Evolutionary conservation across 768 basidiomycete genomes (phyloP).

Genomic region (Xerocomellus chrysenteron): DNA sequence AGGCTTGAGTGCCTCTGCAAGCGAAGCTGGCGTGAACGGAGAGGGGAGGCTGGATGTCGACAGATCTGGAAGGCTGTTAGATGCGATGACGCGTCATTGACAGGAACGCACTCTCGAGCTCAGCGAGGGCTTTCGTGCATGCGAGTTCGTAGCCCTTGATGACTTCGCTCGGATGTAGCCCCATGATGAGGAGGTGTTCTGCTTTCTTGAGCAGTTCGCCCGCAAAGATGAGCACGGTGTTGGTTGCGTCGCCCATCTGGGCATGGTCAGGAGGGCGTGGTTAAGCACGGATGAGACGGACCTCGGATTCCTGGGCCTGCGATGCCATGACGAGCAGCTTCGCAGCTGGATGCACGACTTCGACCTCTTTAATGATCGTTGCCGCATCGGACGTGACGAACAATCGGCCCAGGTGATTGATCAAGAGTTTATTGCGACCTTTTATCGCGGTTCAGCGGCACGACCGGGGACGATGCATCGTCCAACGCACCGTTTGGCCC

Average conservation of each 20-base stretch:
- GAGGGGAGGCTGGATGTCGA: constrained; percentile 67
- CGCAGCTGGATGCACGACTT: constrained; percentile 97
- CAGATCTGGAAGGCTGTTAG: constrained; percentile 49
- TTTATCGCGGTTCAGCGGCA: constrained; percentile 9
- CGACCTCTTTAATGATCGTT: constrained; percentile 96
- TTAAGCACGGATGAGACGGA: constrained; percentile 34
- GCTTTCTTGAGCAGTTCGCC: constrained; percentile 94
- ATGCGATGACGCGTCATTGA: constrained; percentile 17
- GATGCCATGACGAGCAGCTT: constrained; percentile 99
- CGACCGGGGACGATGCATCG: background rate
- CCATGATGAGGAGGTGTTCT: constrained; percentile 92
- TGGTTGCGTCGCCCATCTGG: constrained; percentile 97
- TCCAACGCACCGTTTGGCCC: constrained; percentile 82
- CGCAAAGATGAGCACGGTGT: constrained; percentile 90
- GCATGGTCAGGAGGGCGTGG: background rate
- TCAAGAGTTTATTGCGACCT: constrained; percentile 97
- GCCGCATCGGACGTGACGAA: constrained; percentile 99
- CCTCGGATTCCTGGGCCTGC: constrained; percentile 94
- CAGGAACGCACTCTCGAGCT: constrained; percentile 82
- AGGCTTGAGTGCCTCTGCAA: constrained; percentile 78
- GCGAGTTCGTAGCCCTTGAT: constrained; percentile 96
- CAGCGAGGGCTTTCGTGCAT: constrained; percentile 74
- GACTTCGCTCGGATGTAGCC: constrained; percentile 94
- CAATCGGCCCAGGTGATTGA: constrained; percentile 93
- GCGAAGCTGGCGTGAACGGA: constrained; percentile 67